A percentile compares a stretch with the other conserved stretches of the same genome.
Evolutionary conservation across 352 stramenopile genomes (phyloP).

Genomic region (Phytophthora hybrid): DNA sequence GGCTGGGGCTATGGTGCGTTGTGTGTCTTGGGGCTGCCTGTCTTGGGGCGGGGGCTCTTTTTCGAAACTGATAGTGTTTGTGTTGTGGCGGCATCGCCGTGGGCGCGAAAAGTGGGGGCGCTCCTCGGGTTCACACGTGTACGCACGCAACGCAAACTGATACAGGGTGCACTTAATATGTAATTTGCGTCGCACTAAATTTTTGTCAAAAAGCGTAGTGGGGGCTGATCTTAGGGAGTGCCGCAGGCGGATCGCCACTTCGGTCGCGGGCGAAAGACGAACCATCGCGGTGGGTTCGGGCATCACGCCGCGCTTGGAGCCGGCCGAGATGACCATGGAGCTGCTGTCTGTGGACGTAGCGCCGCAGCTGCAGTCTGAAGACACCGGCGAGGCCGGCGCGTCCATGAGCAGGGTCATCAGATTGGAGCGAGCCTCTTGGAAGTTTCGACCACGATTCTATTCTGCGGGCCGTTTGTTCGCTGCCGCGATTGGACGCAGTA

Average conservation of each 20-base stretch:
- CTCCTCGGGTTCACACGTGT: no score
- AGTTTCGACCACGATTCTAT: conserved; percentile 24
- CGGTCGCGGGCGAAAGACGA: conserved; percentile 57
- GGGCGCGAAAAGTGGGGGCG: no score
- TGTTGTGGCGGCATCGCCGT: no score
- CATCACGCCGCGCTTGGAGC: conserved; percentile 28
- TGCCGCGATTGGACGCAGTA: conserved; percentile 1
- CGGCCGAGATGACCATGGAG: conserved; percentile 7
- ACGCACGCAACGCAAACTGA: no score
- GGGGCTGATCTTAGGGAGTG: no score
- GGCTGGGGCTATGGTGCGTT: no score
- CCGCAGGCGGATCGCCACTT: conserved; percentile 67
- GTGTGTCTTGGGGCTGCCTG: no score
- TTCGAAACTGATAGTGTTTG: no score
- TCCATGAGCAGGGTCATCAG: conserved; percentile 26
- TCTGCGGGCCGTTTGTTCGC: background rate
- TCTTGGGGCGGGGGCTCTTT: no score
- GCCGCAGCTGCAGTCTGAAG: conserved; percentile 22
- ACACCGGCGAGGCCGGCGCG: conserved; percentile 9
- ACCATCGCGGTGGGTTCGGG: conserved; percentile 24
- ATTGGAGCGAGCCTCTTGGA: background rate
- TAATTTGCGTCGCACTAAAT: no score
- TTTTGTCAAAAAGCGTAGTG: no score
- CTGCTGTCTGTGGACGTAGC: conserved; percentile 27
- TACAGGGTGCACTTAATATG: no score